phyloP scores from a whole-genome alignment of 2,329 filamentous ascomycete species.

The Grosmannia penicillata region DNA sequence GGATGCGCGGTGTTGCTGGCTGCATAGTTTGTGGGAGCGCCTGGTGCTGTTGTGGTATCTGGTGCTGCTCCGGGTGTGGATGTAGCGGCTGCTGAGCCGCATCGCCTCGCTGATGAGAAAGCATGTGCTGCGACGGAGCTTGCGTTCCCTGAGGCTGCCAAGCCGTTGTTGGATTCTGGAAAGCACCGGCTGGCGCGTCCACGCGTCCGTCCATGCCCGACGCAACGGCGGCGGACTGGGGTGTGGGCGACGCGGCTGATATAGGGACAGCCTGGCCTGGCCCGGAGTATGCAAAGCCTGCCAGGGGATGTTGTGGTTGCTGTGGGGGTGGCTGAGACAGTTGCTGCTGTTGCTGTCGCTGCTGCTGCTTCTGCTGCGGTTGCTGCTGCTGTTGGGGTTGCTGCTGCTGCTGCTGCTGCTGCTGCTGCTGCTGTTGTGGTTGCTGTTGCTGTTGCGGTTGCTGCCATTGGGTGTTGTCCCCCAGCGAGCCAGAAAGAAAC shows the following conservation, averaged over 20 bases:
- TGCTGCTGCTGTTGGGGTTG: not conserved
- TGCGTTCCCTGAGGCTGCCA: not conserved
- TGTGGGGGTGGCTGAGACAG: not conserved
- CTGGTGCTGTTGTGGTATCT: too few species aligned
- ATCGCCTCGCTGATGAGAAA: not conserved
- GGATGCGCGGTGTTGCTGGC: too few species aligned
- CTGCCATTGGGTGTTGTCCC: slow-evolving; percentile 3
- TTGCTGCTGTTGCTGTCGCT: not conserved
- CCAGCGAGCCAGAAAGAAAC: slow-evolving; percentile 2
- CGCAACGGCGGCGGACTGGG: not conserved
- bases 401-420: slow-evolving; percentile 1
- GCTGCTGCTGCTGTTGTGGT: not conserved
- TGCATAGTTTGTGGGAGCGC: too few species aligned
- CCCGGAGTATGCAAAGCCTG: not conserved
- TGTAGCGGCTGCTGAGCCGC: too few species aligned
- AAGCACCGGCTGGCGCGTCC: not conserved
- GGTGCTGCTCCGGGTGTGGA: too few species aligned
- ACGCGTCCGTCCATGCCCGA: not conserved
- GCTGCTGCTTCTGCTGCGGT: not conserved
- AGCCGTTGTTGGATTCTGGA: not conserved
- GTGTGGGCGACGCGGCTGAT: not conserved
- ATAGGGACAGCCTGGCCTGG: not conserved
- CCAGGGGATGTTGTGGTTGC: not conserved
- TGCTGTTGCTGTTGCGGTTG: slow-evolving; percentile 3
- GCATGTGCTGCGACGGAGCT: slow-evolving; percentile 1